Base-by-base conservation (phyloP, 768 basidiomycete genomes). In the Xerocomellus amylosporus region DNA sequence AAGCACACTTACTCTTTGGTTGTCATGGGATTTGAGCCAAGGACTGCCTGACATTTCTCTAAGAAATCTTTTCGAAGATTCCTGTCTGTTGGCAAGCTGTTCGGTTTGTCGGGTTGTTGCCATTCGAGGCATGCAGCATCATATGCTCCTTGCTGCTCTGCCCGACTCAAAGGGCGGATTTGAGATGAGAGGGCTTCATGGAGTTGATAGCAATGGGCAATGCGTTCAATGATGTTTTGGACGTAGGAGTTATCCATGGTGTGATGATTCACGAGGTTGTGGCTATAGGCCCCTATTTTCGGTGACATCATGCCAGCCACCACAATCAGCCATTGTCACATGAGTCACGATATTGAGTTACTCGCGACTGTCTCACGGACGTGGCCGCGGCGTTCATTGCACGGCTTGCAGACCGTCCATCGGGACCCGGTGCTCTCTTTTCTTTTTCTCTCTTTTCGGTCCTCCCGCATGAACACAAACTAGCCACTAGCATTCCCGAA, bases 381-480 rank as follows among this genome's bases (percentile, higher is more conserved):
- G 28, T 28, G 28, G 7, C 24, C 28, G 28, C 28, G 8, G 7
- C 28, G 28, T 28, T 28, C 28, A 28, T 28, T 28, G 8, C 28
- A 20, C 48, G 26, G 26, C 22, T 14, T 19, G 47, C 47, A 8
- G 14, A 22, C 44, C n/a, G 37, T 40, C 37, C 47, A 31, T 52
- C 50, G 5, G 31, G 48, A 22, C 40, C 37, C 28, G 10, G 26
- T 30, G 20, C 28, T 50, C 30, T 30, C 14, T 12, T 14, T 17
- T 37, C 24, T 48, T 22, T 17, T 3, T 12, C 40, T 28, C 8
- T 43, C 49, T 6, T 26, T 33, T 46, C 8, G 28, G 26, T 26
- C 15, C 17, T 17, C 26, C 13, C 3, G 53, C 39, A 60, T 60
- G 59, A 51, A 42, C 36, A 51, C 41, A 26, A 31, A 47, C 41